A percentile compares a stretch with the other conserved stretches of the same genome.
These are phyloP conservation scores for Neurospora sp. DNA, from an alignment of 495 filamentous ascomycete species.

Conservation along the genomic window DNA sequence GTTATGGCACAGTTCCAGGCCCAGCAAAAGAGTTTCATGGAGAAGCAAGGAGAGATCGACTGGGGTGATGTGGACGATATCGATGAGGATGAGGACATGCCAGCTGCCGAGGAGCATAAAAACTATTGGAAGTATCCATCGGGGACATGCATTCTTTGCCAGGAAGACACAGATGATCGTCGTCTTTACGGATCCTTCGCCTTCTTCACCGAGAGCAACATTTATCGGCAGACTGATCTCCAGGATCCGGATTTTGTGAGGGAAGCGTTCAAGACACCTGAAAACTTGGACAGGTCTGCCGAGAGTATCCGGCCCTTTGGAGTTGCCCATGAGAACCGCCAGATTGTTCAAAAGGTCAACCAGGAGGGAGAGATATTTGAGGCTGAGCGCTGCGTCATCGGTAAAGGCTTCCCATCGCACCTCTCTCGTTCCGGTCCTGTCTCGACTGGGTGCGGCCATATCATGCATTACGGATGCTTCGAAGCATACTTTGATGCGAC, in stretches of 20 bases:
- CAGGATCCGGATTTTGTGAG: conserved; percentile 72
- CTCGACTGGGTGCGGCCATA: conserved; percentile 86
- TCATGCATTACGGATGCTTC: conserved; percentile 97
- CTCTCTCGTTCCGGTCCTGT: conserved; percentile 67
- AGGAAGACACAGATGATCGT: conserved; percentile 87
- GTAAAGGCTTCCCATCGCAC: conserved; percentile 71
- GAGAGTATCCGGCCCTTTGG: conserved; percentile 80
- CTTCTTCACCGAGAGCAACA: conserved; percentile 74
- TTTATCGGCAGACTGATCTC: conserved; percentile 76
- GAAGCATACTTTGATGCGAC: conserved; percentile 80
- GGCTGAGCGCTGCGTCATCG: conserved; percentile 69
- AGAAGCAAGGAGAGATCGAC: conserved; percentile 71
- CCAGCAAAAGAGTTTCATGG: conserved; percentile 88
- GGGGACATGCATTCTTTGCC: conserved; percentile 90
- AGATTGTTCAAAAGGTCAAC: conserved; percentile 62
- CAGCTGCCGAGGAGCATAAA: conserved; percentile 49
- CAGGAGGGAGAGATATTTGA: conserved; percentile 57
- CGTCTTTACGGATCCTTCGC: conserved; percentile 87
- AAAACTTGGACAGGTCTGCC: conserved; percentile 72
- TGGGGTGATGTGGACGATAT: conserved; percentile 67
- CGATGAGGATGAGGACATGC: conserved; percentile 56
- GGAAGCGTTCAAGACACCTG: conserved; percentile 67
- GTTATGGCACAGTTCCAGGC: conserved; percentile 97
- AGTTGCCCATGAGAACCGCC: conserved; percentile 75
- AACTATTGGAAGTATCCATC: conserved; percentile 89